Evolutionary conservation across 2,329 filamentous ascomycete species (phyloP).

Genomic region (Tothia fuscella): DNA sequence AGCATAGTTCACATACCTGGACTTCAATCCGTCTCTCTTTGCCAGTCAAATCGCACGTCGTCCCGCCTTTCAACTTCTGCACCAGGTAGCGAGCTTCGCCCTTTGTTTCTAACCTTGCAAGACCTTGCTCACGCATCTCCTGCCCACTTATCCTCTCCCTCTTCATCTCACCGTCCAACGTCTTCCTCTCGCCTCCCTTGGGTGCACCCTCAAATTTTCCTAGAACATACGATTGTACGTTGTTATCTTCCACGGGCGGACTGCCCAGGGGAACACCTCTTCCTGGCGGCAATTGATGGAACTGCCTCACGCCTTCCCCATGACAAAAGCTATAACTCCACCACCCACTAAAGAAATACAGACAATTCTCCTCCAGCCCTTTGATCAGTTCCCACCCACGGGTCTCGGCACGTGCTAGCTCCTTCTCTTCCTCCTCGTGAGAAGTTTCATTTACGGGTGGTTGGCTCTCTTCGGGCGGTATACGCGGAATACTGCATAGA

Average conservation of each 20-base stretch:
- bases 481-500: constrained; percentile 66
- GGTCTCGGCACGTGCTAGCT: constrained; percentile 63
- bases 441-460: constrained; percentile 34
- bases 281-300: constrained; percentile 66
- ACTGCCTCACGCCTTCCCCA: constrained; percentile 75
- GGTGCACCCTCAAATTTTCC: constrained; percentile 43
- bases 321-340: constrained; percentile 97
- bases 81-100: constrained; percentile 79
- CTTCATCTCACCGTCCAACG: constrained; percentile 13
- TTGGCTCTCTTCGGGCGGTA: constrained; percentile 28
- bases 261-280: constrained; percentile 52
- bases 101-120: constrained; percentile 63
- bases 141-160: constrained; percentile 11
- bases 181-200: constrained; percentile 19
- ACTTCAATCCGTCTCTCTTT: constrained; percentile 74
- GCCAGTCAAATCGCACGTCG: constrained; percentile 74
- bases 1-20: constrained; percentile 33
- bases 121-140: constrained; percentile 18
- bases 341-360: constrained; percentile 80
- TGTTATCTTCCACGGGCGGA: constrained; percentile 68
- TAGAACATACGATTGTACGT: constrained; percentile 64
- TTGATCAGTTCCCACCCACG: constrained; percentile 71
- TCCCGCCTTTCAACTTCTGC: constrained; percentile 68
- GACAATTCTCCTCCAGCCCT: constrained; percentile 65
- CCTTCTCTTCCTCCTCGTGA: constrained; percentile 60